phyloP scores from a whole-genome alignment of 768 basidiomycete genomes.

The Scleroderma citrinum region DNA sequence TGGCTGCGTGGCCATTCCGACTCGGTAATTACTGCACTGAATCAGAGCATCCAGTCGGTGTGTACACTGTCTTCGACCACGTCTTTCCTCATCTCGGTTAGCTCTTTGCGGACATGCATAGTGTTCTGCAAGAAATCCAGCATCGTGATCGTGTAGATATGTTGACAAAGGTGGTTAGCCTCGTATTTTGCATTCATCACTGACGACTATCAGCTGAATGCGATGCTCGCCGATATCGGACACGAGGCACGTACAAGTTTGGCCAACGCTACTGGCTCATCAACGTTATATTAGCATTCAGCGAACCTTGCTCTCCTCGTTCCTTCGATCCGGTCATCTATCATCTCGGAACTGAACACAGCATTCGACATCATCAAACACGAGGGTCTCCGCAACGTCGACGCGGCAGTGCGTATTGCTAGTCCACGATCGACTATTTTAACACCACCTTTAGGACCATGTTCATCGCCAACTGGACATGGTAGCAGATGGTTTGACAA shows the following conservation, averaged over 20 bases:
- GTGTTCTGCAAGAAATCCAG: slow-evolving; percentile 16
- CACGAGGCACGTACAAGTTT: slow-evolving; percentile 15
- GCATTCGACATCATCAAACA: slow-evolving; percentile 23
- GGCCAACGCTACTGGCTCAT: neutral
- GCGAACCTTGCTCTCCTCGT: slow-evolving; percentile 21
- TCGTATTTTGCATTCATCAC: slow-evolving; percentile 1
- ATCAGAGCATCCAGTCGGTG: slow-evolving; percentile 19
- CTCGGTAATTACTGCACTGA: slow-evolving; percentile 6
- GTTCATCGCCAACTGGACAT: slow-evolving; percentile 23
- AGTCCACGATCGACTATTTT: neutral
- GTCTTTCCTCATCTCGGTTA: slow-evolving; percentile 9
- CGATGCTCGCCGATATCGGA: slow-evolving; percentile 17
- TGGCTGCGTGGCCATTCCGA: slow-evolving; percentile 20
- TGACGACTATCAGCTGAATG: slow-evolving; percentile 20
- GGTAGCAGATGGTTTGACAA: slow-evolving; percentile 18
- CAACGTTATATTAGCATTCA: slow-evolving; percentile 18
- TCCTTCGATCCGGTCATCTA: slow-evolving; percentile 17
- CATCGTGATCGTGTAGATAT: slow-evolving; percentile 16
- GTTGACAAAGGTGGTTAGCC: slow-evolving; percentile 17
- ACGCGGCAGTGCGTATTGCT: slow-evolving; percentile 16
- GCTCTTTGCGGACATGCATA: slow-evolving; percentile 19
- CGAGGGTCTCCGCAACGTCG: slow-evolving; percentile 22
- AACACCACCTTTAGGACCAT: slow-evolving; percentile 20
- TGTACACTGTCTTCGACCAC: neutral
- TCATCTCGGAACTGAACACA: slow-evolving; percentile 18